Evolutionary conservation across 2,329 filamentous ascomycete species (phyloP).

Genomic region (Pyrenochaeta sp.): DNA sequence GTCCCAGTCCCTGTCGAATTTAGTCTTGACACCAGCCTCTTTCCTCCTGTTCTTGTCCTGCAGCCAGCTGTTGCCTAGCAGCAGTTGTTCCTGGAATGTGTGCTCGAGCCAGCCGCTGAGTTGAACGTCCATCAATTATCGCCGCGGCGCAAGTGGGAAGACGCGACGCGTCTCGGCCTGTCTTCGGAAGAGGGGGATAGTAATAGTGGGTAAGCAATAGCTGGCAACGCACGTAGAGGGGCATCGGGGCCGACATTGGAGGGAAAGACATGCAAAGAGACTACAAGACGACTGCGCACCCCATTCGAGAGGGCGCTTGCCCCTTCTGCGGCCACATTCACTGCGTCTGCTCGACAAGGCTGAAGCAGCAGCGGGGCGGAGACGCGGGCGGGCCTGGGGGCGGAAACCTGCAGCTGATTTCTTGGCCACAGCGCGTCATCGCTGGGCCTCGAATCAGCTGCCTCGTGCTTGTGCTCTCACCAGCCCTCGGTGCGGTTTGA

Average conservation of each 20-base stretch:
- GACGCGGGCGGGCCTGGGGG: neutral
- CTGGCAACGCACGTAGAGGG: neutral
- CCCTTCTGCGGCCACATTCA: conserved; percentile 5
- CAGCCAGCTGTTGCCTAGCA: conserved; percentile 34
- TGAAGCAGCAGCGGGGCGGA: conserved; percentile 1
- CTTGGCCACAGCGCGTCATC: conserved; percentile 23
- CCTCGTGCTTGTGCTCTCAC: conserved; percentile 1
- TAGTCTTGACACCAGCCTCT: conserved; percentile 5
- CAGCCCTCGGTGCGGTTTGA: conserved; percentile 8
- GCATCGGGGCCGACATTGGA: neutral
- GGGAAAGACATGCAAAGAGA: neutral
- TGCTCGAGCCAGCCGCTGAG: conserved; percentile 35
- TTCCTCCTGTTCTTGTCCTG: conserved; percentile 19
- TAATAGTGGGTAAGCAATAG: neutral
- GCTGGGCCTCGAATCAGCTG: conserved; percentile 6
- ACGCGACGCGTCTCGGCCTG: conserved; percentile 22
- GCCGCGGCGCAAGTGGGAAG: conserved; percentile 7
- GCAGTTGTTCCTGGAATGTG: conserved; percentile 27
- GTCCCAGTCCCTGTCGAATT: conserved; percentile 23
- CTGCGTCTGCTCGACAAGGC: conserved; percentile 5
- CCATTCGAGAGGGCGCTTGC: neutral
- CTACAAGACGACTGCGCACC: neutral
- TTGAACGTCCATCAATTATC: conserved; percentile 22
- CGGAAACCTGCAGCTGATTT: neutral
- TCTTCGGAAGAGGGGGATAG: neutral